These are phyloP conservation scores for Metarhizium brunneum DNA, from an alignment of 2,329 filamentous ascomycete species.

Conservation along the genomic window DNA sequence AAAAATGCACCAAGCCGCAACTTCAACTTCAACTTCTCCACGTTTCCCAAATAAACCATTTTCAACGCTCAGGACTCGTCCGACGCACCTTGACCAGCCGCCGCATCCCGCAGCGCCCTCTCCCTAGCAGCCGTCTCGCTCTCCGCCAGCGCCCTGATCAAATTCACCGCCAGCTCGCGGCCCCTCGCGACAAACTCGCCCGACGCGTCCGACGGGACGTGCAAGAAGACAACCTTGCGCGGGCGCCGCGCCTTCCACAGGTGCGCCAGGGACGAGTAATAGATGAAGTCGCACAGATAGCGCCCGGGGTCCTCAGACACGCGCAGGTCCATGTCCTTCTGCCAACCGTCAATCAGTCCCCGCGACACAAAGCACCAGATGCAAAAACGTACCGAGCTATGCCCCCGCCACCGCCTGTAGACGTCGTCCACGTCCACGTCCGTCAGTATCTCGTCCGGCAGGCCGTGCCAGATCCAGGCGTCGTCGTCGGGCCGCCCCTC, in stretches of 20 bases:
- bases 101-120: not conserved
- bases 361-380: too few relatives aligned
- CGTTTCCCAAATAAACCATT: too few relatives aligned
- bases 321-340: constrained; percentile 37
- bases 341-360: not conserved
- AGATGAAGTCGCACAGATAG: constrained; percentile 73
- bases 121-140: constrained; percentile 25
- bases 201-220: constrained; percentile 56
- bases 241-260: constrained; percentile 36
- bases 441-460: constrained; percentile 46
- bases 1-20: too few relatives aligned
- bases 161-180: constrained; percentile 39
- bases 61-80: too few relatives aligned
- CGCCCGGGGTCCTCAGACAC: constrained; percentile 62
- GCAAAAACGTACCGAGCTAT: constrained; percentile 34
- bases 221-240: constrained; percentile 56
- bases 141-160: constrained; percentile 49
- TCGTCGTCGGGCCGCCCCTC: constrained; percentile 35
- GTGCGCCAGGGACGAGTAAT: constrained; percentile 58
- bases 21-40: too few relatives aligned
- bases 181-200: constrained; percentile 38
- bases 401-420: constrained; percentile 42
- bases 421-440: constrained; percentile 50
- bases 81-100: too few relatives aligned
- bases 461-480: constrained; percentile 43